Percentiles rank a stretch among this genome's conserved stretches.
phyloP scores from a whole-genome alignment of 176 grass and related monocot species.

The Microstegium vimineum region DNA sequence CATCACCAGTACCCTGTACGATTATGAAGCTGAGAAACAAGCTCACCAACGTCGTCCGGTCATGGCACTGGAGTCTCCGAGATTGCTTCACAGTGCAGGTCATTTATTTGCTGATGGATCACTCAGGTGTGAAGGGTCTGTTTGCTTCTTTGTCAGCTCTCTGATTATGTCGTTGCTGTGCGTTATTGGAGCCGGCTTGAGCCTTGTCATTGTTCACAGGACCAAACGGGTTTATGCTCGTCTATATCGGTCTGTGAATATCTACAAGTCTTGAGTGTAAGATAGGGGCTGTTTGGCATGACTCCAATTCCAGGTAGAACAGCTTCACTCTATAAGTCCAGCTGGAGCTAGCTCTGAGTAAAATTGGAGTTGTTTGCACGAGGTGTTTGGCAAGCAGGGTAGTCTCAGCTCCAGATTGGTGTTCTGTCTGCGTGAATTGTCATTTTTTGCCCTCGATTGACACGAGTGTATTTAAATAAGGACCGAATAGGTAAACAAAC shows the following conservation, averaged over 20 bases:
- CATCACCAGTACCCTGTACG: constrained; percentile 61
- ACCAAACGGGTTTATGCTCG: constrained; percentile 52
- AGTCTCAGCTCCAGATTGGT: no score
- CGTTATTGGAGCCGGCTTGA: constrained; percentile 44
- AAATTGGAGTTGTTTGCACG: no score
- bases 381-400: no score
- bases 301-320: no score
- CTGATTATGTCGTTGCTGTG: constrained; percentile 68
- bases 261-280: no score
- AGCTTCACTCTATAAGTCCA: no score
- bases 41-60: constrained; percentile 4
- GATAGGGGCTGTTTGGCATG: no score
- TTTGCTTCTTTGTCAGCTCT: constrained; percentile 72
- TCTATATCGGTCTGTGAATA: constrained; percentile 36
- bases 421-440: no score
- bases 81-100: not conserved
- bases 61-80: not conserved
- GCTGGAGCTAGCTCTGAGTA: no score
- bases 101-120: constrained; percentile 24
- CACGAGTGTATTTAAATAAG: no score
- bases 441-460: no score
- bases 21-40: constrained; percentile 71
- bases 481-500: no score
- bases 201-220: constrained; percentile 57
- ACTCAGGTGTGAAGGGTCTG: constrained; percentile 52